Evolutionary conservation across 169 alveolate species (phyloP).

Genomic region (Eimeria acervulina): DNA sequence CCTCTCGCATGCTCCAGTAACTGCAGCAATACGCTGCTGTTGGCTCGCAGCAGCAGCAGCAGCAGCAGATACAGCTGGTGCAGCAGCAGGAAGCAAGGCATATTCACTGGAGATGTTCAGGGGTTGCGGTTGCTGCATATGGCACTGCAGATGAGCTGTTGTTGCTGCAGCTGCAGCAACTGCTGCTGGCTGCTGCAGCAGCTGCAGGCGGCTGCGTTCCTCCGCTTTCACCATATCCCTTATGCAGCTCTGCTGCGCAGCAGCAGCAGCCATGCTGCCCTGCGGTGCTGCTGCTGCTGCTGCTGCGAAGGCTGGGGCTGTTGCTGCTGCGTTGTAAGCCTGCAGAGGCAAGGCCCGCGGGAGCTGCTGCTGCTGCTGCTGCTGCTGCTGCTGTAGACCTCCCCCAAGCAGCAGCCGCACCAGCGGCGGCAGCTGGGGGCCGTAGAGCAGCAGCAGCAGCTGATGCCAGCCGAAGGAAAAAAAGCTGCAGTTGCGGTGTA

Average conservation of each 20-base stretch:
- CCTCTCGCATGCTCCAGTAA: slow-evolving; percentile 9
- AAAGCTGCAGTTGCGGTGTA: slow-evolving; percentile 58
- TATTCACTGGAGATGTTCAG: not conserved
- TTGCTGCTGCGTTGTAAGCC: slow-evolving; percentile 10
- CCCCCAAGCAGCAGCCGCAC: slow-evolving; percentile 59
- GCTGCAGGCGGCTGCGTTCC: not conserved
- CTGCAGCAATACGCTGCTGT: not conserved
- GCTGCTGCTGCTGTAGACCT: slow-evolving; percentile 11
- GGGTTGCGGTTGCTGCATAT: slow-evolving; percentile 31
- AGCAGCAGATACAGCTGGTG: slow-evolving; percentile 7
- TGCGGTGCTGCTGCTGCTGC: slow-evolving; percentile 37
- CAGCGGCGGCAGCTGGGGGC: not conserved
- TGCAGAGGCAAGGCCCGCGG: not conserved
- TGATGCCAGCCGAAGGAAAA: slow-evolving; percentile 81
- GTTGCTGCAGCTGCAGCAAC: slow-evolving; percentile 30
- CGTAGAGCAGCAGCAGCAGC: slow-evolving; percentile 67
- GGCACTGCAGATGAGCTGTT: slow-evolving; percentile 19
- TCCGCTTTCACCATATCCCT: not conserved
- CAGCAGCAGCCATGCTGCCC: not conserved
- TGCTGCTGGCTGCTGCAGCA: slow-evolving; percentile 56
- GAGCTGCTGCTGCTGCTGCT: slow-evolving; percentile 16
- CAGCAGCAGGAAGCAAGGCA: slow-evolving; percentile 4
- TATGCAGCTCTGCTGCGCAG: not conserved
- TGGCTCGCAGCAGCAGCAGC: slow-evolving; percentile 27
- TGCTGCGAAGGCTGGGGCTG: not conserved